Percentiles rank a stretch among this genome's conserved stretches.
Conservation (phyloP, 2,329 filamentous ascomycete species). For the Metarhizium guizhouense region DNA sequence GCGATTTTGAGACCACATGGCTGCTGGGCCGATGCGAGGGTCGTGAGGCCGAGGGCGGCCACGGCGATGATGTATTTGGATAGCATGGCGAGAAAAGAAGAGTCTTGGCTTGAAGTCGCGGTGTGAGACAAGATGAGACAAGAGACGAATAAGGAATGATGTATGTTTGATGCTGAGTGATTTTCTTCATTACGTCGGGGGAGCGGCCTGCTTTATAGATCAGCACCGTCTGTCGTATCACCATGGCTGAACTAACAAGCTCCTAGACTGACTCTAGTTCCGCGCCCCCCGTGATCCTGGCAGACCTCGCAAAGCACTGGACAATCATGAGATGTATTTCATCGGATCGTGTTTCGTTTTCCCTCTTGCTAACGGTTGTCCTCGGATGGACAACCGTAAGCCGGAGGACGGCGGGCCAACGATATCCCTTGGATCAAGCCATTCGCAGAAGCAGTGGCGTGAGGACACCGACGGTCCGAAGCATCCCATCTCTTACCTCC, state of each 20-base stretch:
- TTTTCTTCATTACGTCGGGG: neutral
- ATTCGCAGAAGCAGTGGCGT: neutral
- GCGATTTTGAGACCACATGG: conserved; percentile 21
- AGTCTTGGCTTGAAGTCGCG: neutral
- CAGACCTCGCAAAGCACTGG: neutral
- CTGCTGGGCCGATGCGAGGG: conserved; percentile 3
- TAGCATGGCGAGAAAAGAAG: conserved; percentile 12
- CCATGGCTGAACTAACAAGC: no score
- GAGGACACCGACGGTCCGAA: neutral
- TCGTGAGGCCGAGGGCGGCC: conserved; percentile 11
- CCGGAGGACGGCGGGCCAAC: neutral
- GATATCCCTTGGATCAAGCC: neutral
- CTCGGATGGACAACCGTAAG: neutral
- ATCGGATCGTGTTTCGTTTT: neutral
- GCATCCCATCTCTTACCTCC: neutral
- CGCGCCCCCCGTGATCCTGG: neutral
- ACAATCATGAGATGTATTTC: neutral
- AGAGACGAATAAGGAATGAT: neutral
- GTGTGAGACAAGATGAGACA: neutral
- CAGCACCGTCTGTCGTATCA: neutral
- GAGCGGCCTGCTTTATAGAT: neutral
- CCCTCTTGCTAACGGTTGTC: neutral
- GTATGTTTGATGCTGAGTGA: no score
- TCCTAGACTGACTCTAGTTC: no score
- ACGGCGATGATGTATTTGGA: conserved; percentile 12